A percentile compares a stretch with the other conserved stretches of the same genome.
These are phyloP conservation scores for Rhodosporidiobolus odoratus DNA, from an alignment of 768 basidiomycete species.

Conservation along the genomic window DNA sequence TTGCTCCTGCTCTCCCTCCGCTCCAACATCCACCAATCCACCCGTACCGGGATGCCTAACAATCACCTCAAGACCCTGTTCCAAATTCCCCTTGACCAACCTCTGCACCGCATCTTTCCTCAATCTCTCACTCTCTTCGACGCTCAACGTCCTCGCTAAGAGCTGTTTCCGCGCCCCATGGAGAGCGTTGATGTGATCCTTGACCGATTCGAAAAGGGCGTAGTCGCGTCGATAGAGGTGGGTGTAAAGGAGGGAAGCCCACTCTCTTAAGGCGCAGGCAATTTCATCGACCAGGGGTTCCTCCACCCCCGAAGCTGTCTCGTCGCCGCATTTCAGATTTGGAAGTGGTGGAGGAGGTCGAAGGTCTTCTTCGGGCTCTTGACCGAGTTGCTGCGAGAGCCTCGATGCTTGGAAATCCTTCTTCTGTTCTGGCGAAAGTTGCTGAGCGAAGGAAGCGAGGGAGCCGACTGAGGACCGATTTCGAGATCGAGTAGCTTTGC, in stretches of 20 bases:
- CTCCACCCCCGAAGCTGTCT: constrained; percentile 70
- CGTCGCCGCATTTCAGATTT: constrained; percentile 89
- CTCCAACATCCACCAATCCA: constrained; percentile 63
- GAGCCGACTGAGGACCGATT: constrained; percentile 30
- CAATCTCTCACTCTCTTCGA: constrained; percentile 75
- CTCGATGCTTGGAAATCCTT: constrained; percentile 4
- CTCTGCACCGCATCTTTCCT: constrained; percentile 79
- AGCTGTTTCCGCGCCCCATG: constrained; percentile 88
- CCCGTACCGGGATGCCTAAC: constrained; percentile 93
- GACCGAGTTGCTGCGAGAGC: not conserved
- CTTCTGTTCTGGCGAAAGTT: constrained; percentile 10
- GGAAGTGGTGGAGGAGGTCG: constrained; percentile 80
- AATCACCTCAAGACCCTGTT: constrained; percentile 87
- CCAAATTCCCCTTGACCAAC: constrained; percentile 81
- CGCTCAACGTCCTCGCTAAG: constrained; percentile 72
- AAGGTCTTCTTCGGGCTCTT: constrained; percentile 46
- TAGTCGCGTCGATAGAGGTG: constrained; percentile 87
- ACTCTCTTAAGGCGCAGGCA: constrained; percentile 90
- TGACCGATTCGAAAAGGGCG: constrained; percentile 75
- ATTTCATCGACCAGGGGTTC: constrained; percentile 97
- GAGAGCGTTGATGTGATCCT: constrained; percentile 81
- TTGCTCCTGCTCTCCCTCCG: constrained; percentile 6
- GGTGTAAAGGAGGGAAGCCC: constrained; percentile 85
- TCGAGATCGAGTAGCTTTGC: constrained; percentile 9
- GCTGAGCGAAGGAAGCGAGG: constrained; percentile 15